Percentiles rank a stretch among this genome's conserved stretches.
phyloP scores from a whole-genome alignment of 2,329 filamentous ascomycete species.

The Blastomyces gilchristii region DNA sequence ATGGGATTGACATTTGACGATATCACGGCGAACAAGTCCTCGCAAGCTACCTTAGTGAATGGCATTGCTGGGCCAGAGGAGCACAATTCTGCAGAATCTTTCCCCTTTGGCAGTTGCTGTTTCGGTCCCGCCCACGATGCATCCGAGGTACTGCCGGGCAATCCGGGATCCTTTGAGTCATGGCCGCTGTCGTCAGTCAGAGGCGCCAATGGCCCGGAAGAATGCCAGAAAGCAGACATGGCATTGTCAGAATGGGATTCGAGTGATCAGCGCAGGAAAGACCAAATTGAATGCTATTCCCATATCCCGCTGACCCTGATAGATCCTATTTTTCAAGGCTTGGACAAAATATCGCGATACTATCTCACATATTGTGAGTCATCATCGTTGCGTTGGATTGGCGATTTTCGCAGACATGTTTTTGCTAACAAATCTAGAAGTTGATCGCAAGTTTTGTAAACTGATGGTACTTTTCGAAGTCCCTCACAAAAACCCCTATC shows the following conservation, averaged over 20 bases:
- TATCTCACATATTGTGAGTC: constrained; percentile 38
- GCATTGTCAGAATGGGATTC: neutral
- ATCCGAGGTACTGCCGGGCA: neutral
- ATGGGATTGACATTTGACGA: constrained; percentile 45
- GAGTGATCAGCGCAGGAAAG: neutral
- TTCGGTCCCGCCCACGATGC: neutral
- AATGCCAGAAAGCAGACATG: neutral
- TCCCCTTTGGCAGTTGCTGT: too few species aligned
- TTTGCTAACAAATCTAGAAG: constrained; percentile 15
- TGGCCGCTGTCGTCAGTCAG: neutral
- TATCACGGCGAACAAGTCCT: constrained; percentile 8
- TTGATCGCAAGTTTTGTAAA: constrained; percentile 32
- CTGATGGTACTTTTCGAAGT: constrained; percentile 41
- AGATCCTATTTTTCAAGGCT: constrained; percentile 40
- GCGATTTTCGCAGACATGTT: neutral
- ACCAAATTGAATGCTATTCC: neutral
- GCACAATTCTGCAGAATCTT: constrained; percentile 10
- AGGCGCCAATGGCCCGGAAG: neutral
- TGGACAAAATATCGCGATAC: constrained; percentile 35
- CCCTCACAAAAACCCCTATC: constrained; percentile 39
- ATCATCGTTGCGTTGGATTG: neutral
- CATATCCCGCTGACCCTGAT: constrained; percentile 12
- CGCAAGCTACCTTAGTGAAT: neutral
- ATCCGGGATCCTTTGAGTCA: too few species aligned
- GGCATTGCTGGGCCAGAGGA: neutral